These are phyloP conservation scores for Diplodia corticola DNA, from an alignment of 2,329 filamentous ascomycete genomes.

Conservation along the genomic window DNA sequence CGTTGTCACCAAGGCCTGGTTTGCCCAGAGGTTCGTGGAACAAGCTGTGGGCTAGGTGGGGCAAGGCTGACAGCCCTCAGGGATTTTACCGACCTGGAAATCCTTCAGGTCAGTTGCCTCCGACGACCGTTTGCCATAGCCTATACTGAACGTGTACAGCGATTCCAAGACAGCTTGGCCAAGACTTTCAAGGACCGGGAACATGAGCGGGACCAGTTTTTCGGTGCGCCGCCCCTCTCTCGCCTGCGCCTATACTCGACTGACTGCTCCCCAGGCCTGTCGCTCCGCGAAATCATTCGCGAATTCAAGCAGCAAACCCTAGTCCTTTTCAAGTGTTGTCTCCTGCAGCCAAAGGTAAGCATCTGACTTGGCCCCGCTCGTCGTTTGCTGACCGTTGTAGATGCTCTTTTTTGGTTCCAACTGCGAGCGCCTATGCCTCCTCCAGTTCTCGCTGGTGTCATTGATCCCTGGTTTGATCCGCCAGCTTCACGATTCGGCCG, in stretches of 20 bases:
- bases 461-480: slow-evolving; percentile 90
- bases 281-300: slow-evolving; percentile 84
- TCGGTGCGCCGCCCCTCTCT: slow-evolving; percentile 54
- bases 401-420: slow-evolving; percentile 91
- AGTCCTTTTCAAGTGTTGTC: slow-evolving; percentile 87
- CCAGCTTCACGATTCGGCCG: slow-evolving; percentile 90
- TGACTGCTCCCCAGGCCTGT: slow-evolving; percentile 53
- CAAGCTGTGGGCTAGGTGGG: slow-evolving; percentile 25
- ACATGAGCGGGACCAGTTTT: slow-evolving; percentile 78
- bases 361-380: not conserved
- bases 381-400: slow-evolving; percentile 49
- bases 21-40: slow-evolving; percentile 69
- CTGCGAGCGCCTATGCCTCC: slow-evolving; percentile 19
- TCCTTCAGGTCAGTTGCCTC: slow-evolving; percentile 59
- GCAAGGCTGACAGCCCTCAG: slow-evolving; percentile 34
- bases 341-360: slow-evolving; percentile 88
- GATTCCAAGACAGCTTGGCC: slow-evolving; percentile 85
- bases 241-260: slow-evolving; percentile 34
- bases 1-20: slow-evolving; percentile 93
- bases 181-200: slow-evolving; percentile 62
- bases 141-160: slow-evolving; percentile 46
- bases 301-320: slow-evolving; percentile 95
- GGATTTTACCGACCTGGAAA: slow-evolving; percentile 89
- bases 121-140: not conserved
- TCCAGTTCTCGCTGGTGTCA: slow-evolving; percentile 86